A percentile compares a stretch with the other conserved stretches of the same genome.
These are phyloP conservation scores for Cubamyces lactineus DNA, from an alignment of 768 basidiomycete genomes.

Conservation along the genomic window DNA sequence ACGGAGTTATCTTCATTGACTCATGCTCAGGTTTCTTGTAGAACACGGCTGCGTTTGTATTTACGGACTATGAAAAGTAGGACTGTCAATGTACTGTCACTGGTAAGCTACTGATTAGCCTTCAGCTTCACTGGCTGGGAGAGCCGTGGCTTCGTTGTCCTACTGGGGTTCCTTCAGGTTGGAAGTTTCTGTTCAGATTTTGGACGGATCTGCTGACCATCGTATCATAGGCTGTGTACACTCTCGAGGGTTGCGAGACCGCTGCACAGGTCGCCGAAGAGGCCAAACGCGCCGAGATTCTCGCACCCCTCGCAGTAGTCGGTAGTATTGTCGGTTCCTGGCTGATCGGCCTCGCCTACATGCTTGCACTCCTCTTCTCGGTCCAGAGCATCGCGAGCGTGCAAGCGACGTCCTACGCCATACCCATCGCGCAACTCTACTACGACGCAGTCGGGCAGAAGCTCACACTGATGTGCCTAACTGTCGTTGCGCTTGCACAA, in stretches of 20 bases:
- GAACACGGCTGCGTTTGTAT: constrained; percentile 57
- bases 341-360: constrained; percentile 58
- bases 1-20: neutral
- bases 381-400: constrained; percentile 55
- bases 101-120: neutral
- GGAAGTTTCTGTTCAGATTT: neutral
- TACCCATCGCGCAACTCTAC: constrained; percentile 63
- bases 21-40: constrained; percentile 21
- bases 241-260: constrained; percentile 63
- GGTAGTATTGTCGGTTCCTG: constrained; percentile 59
- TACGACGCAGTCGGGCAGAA: constrained; percentile 53
- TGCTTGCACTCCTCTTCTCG: constrained; percentile 61
- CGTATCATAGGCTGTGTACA: constrained; percentile 52
- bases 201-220: no score
- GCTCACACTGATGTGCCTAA: constrained; percentile 54
- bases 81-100: constrained; percentile 2
- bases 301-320: constrained; percentile 62
- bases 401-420: constrained; percentile 53
- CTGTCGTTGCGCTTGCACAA: constrained; percentile 53
- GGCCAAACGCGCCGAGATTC: constrained; percentile 54
- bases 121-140: constrained; percentile 58
- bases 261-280: constrained; percentile 69
- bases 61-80: constrained; percentile 60
- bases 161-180: constrained; percentile 58
- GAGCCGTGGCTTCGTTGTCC: constrained; percentile 57